Conservation (phyloP, 805 yeast species). For the Metschnikowia gelsemii region DNA sequence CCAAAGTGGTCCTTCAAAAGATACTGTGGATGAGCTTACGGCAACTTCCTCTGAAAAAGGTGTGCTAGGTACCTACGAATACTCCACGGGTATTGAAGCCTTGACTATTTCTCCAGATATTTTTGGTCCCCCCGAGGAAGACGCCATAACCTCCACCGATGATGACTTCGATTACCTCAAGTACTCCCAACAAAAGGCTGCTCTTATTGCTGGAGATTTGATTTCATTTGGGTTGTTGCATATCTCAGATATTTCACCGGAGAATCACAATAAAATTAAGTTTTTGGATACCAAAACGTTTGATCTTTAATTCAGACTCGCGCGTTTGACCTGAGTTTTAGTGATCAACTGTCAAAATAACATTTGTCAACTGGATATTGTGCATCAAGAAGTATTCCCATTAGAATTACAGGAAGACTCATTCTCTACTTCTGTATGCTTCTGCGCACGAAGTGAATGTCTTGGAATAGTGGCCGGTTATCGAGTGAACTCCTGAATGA, state of each 20-base stretch:
- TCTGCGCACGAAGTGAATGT: no score
- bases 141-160: conserved; percentile 38
- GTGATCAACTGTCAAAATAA: no score
- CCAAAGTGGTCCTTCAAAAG: conserved; percentile 55
- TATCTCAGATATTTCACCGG: conserved; percentile 28
- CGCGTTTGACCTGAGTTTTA: not conserved
- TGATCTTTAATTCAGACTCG: conserved; percentile 8
- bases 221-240: conserved; percentile 54
- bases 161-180: conserved; percentile 77
- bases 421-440: no score
- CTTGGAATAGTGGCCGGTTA: no score
- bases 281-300: conserved; percentile 34
- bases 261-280: conserved; percentile 33
- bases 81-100: conserved; percentile 53
- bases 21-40: conserved; percentile 18
- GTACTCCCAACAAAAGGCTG: conserved; percentile 74
- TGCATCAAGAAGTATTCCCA: no score
- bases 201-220: conserved; percentile 72
- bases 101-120: conserved; percentile 25
- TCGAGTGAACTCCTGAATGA: no score
- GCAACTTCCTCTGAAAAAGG: conserved; percentile 32
- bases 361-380: no score
- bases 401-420: no score
- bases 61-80: conserved; percentile 40
- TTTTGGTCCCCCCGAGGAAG: conserved; percentile 26